Conservation (phyloP, 1,284 basidiomycete genomes). For the Ustilago cynodontis region DNA sequence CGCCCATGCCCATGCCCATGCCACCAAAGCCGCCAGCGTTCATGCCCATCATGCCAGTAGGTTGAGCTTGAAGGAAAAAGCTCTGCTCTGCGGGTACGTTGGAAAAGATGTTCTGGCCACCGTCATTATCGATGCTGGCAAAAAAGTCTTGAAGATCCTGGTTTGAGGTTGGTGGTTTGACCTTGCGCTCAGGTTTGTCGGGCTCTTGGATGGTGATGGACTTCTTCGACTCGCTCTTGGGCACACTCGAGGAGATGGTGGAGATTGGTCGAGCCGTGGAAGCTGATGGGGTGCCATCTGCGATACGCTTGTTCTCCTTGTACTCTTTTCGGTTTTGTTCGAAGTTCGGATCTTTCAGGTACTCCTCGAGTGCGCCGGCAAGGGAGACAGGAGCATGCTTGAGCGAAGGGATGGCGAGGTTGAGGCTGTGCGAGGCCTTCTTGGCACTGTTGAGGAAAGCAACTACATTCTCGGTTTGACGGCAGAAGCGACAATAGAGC, state of each 20-base stretch:
- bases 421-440: constrained; percentile 90
- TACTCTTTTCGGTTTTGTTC: constrained; percentile 93
- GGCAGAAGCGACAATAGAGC: constrained; percentile 94
- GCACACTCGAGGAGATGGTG: constrained; percentile 22
- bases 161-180: constrained; percentile 57
- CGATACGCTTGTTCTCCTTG: constrained; percentile 83
- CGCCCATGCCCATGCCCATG: constrained; percentile 71
- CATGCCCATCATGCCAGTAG: constrained; percentile 56
- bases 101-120: constrained; percentile 79
- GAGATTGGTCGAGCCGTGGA: constrained; percentile 20
- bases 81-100: constrained; percentile 45
- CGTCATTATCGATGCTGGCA: constrained; percentile 85
- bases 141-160: constrained; percentile 87
- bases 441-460: constrained; percentile 93
- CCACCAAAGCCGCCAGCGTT: constrained; percentile 32
- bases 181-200: constrained; percentile 47
- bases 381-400: constrained; percentile 95
- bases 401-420: constrained; percentile 91
- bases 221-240: constrained; percentile 53
- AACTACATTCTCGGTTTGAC: constrained; percentile 91
- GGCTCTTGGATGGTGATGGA: constrained; percentile 57
- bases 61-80: constrained; percentile 55
- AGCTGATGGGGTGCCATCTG: constrained; percentile 73
- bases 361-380: constrained; percentile 92
- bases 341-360: constrained; percentile 93